Evolutionary conservation across 805 yeast species (phyloP), one percentile per base, ranked within the genome.

Genomic region (Dipodascopsis tothii): DNA sequence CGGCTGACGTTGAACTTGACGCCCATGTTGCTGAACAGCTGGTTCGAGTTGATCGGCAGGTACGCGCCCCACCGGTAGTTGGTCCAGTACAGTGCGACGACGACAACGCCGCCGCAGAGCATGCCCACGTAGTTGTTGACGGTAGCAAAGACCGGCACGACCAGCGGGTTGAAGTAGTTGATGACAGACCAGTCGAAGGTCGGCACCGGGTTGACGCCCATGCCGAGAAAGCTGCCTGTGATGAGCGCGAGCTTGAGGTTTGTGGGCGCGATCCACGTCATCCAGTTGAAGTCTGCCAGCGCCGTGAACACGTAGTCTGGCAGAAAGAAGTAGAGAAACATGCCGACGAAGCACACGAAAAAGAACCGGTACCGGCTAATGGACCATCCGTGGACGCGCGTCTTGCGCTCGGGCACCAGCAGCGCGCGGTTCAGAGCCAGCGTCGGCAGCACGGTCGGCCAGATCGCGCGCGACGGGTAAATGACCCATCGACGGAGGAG

Each of bases 261-360:
- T 38, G 72, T 60, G 5, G 55, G 55, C 3, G 48, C 43, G 35
- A 44, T 43, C 55, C 55, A 51, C 11, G 55, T 68, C 50, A 74
- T 67, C 83, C 83, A 78, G 54, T 70, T 74, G 61, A 82, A 81
- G 54, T 73, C 72, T 1, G 78, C 69, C 43, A 81, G 67, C 1
- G 77, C 84, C 18, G 67, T 65, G 63, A 79, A 79, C 21, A 82
- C 63, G 56, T 67, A 79, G 44, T 78, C 81, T 4, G 86, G 85
- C 53, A 81, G 63, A 78, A 81, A 80, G 56, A 75, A 76, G 73
- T 80, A 80, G 3, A 71, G 50, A 51, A 78, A 77, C 23, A 70
- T 60, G 17, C 63, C 60, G 14, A 53, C 40, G 40, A 75, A 67
- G 2, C 66, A 67, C 23, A 64, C 41, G 21, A 68, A 50, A 14